Conservation (phyloP, 2,329 filamentous ascomycete species). For the Microascus cirrosus region DNA sequence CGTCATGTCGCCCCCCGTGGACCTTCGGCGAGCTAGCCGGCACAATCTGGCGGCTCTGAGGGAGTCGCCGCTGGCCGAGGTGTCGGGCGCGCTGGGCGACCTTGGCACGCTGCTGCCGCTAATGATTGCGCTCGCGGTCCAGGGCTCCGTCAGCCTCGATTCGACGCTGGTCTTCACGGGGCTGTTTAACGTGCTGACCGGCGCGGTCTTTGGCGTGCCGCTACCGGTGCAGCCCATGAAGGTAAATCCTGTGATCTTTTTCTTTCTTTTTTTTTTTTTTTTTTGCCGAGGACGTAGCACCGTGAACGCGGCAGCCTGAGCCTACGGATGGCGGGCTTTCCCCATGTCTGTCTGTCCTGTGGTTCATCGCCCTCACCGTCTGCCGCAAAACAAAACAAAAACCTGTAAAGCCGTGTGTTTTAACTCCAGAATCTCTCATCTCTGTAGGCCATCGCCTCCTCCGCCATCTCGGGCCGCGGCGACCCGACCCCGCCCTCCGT, state of each 20-base stretch:
- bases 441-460: slow-evolving; percentile 67
- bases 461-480: slow-evolving; percentile 65
- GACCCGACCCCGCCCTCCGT: slow-evolving; percentile 26
- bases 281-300: not conserved
- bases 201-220: slow-evolving; percentile 74
- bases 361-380: no score
- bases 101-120: slow-evolving; percentile 83
- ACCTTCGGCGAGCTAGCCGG: slow-evolving; percentile 19
- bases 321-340: no score
- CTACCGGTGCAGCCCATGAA: slow-evolving; percentile 86
- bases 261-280: no score
- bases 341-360: not conserved
- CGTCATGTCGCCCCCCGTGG: not conserved
- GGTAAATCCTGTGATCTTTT: slow-evolving; percentile 21
- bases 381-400: not conserved
- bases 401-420: not conserved
- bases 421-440: not conserved
- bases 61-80: slow-evolving; percentile 48
- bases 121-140: slow-evolving; percentile 73
- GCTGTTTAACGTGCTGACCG: slow-evolving; percentile 75
- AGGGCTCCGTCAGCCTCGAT: slow-evolving; percentile 68
- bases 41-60: slow-evolving; percentile 39
- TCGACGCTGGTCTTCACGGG: slow-evolving; percentile 84
- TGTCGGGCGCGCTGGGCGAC: slow-evolving; percentile 81
- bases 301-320: not conserved